Percentiles rank a stretch among this genome's conserved stretches.
Conservation (phyloP, 2,329 filamentous ascomycete species). For the Aschersonia sp. region DNA sequence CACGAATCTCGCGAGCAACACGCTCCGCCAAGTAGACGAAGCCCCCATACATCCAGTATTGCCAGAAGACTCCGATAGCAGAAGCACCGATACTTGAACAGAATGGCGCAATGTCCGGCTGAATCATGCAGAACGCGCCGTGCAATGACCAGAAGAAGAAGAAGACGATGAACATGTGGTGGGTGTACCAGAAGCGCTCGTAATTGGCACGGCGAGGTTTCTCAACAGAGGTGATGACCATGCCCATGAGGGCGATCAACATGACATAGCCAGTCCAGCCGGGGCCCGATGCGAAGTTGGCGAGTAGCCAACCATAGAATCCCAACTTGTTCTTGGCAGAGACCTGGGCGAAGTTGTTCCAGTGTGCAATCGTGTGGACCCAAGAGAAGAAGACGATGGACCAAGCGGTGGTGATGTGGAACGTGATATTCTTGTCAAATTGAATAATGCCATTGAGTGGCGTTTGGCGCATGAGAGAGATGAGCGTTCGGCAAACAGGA, state of each 20-base stretch:
- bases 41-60: constrained; percentile 79
- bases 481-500: constrained; percentile 71
- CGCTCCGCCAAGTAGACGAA: constrained; percentile 70
- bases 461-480: constrained; percentile 67
- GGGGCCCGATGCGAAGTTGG: constrained; percentile 65
- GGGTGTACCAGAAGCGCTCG: constrained; percentile 82
- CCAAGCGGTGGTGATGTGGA: constrained; percentile 75
- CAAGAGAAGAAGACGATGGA: constrained; percentile 81
- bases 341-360: constrained; percentile 73
- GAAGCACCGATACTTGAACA: constrained; percentile 53
- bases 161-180: constrained; percentile 78
- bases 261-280: constrained; percentile 82
- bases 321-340: constrained; percentile 62
- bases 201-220: constrained; percentile 69
- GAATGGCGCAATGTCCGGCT: constrained; percentile 66
- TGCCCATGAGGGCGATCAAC: constrained; percentile 63
- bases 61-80: constrained; percentile 69
- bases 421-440: constrained; percentile 81
- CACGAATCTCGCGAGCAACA: constrained; percentile 62
- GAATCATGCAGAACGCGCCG: constrained; percentile 83
- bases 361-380: constrained; percentile 75
- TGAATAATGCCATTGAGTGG: constrained; percentile 76
- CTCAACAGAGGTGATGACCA: constrained; percentile 64
- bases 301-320: constrained; percentile 62
- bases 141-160: constrained; percentile 88